A percentile compares a stretch with the other conserved stretches of the same genome.
phyloP scores from a whole-genome alignment of 129 eudicot species.

The Chrysanthemum makinoi region DNA sequence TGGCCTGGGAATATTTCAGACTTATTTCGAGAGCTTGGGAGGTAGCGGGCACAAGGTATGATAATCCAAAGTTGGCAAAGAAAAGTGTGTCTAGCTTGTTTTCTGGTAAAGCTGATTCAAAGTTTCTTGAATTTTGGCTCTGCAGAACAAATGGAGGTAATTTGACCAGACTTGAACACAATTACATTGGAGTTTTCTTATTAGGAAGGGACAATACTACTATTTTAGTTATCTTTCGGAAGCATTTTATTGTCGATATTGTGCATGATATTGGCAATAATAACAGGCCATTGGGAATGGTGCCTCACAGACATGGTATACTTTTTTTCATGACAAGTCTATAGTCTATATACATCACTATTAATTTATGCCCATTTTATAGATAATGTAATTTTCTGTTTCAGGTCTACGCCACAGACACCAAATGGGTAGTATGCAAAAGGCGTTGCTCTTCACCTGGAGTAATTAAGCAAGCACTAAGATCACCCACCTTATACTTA shows the following conservation, averaged over 20 bases:
- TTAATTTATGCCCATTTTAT: constrained; percentile 6
- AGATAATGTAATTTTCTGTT: constrained; percentile 4
- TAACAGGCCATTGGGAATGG: constrained; percentile 34
- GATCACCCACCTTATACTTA: too few species aligned
- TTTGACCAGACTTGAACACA: too few species aligned
- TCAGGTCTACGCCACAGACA: constrained; percentile 29
- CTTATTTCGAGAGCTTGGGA: constrained; percentile 68
- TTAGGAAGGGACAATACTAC: too few species aligned
- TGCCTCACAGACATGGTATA: constrained; percentile 37
- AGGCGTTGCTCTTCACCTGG: too few species aligned
- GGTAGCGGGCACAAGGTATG: constrained; percentile 62
- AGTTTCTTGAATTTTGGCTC: too few species aligned
- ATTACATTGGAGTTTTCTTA: too few species aligned
- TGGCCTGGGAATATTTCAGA: constrained; percentile 29
- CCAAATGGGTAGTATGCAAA: too few species aligned
- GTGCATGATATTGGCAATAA: neutral
- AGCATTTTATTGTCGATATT: constrained; percentile 18
- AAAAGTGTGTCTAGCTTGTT: constrained; percentile 46
- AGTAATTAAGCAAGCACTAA: too few species aligned
- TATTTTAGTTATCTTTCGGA: constrained; percentile 36
- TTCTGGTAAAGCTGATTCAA: constrained; percentile 16
- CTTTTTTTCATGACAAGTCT: constrained; percentile 1
- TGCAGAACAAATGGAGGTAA: too few species aligned
- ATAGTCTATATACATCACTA: neutral
- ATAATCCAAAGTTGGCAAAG: constrained; percentile 44